Evolutionary conservation across 1,284 basidiomycete genomes (phyloP).

Genomic region (Ganoderma boninense): DNA sequence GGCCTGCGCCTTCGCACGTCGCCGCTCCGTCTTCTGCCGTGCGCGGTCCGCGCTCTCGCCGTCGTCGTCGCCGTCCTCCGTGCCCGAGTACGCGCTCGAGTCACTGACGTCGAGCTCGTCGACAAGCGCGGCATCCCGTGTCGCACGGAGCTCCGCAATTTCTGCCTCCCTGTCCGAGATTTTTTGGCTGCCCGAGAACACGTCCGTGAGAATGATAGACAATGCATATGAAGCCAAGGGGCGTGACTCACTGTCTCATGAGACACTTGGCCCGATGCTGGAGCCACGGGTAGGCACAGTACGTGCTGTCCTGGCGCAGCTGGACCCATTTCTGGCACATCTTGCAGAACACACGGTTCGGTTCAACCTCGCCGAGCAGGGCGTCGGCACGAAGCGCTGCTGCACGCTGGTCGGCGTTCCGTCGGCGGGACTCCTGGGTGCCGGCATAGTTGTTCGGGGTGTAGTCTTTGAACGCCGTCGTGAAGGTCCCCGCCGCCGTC

Average conservation of each 20-base stretch:
- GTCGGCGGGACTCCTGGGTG: constrained; percentile 67
- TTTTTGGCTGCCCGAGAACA: constrained; percentile 48
- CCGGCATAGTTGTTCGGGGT: constrained; percentile 56
- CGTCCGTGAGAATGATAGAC: constrained; percentile 4
- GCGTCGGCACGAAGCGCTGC: constrained; percentile 70
- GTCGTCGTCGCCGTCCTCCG: constrained; percentile 38
- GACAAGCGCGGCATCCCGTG: constrained; percentile 37
- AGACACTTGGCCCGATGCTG: constrained; percentile 80
- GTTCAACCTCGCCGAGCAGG: constrained; percentile 71
- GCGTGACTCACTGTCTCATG: constrained; percentile 62
- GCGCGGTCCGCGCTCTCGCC: constrained; percentile 29
- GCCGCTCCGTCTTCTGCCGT: constrained; percentile 29
- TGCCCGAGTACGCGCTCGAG: constrained; percentile 36
- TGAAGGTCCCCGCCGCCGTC: constrained; percentile 34
- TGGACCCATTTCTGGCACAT: constrained; percentile 83
- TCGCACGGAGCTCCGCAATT: constrained; percentile 42
- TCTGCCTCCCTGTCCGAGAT: constrained; percentile 46
- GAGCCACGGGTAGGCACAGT: constrained; percentile 80
- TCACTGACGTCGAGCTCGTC: constrained; percentile 28
- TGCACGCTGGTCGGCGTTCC: constrained; percentile 78
- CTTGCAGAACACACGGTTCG: constrained; percentile 76
- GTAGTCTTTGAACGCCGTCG: constrained; percentile 53
- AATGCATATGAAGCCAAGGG: not conserved
- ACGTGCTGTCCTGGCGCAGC: constrained; percentile 73
- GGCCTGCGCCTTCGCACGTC: constrained; percentile 31